Conservation (phyloP, 352 stramenopile species). For the Globisporangium ultimum region DNA sequence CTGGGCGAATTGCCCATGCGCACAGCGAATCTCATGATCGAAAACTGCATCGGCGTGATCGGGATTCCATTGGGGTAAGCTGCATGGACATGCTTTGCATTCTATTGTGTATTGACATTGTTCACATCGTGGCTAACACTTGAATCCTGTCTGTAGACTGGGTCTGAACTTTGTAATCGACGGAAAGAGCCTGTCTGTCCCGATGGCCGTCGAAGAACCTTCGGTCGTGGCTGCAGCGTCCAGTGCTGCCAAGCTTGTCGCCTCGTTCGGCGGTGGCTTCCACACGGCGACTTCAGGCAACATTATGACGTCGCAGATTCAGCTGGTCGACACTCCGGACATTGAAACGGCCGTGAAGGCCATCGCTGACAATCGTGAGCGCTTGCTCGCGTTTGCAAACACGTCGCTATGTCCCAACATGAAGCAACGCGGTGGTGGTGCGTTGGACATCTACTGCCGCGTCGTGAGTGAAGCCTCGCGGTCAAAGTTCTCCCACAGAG, state of each 20-base stretch:
- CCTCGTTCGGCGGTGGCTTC: conserved; percentile 67
- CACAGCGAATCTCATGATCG: conserved; percentile 86
- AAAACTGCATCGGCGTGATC: conserved; percentile 87
- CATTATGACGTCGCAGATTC: conserved; percentile 87
- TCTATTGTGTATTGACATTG: not conserved
- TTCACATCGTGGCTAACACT: no score
- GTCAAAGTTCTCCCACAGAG: conserved; percentile 7
- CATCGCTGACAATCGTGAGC: conserved; percentile 48
- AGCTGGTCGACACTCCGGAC: conserved; percentile 73
- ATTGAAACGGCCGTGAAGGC: conserved; percentile 47
- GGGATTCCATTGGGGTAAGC: conserved; percentile 77
- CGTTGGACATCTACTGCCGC: conserved; percentile 78
- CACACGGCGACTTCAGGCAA: conserved; percentile 70
- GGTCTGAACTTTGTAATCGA: conserved; percentile 87
- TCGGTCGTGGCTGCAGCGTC: conserved; percentile 83
- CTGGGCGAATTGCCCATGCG: conserved; percentile 71
- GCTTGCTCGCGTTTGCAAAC: conserved; percentile 69
- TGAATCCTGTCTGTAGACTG: conserved; percentile 25
- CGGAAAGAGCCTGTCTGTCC: conserved; percentile 69
- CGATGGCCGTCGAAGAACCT: conserved; percentile 84
- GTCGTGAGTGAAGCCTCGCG: conserved; percentile 54
- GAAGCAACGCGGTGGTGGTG: conserved; percentile 81
- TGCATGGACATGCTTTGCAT: not conserved
- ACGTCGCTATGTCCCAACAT: conserved; percentile 80
- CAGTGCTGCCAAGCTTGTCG: conserved; percentile 81